phyloP scores from a whole-genome alignment of 2,329 filamentous ascomycete genomes.

The Neonectria coccinea region DNA sequence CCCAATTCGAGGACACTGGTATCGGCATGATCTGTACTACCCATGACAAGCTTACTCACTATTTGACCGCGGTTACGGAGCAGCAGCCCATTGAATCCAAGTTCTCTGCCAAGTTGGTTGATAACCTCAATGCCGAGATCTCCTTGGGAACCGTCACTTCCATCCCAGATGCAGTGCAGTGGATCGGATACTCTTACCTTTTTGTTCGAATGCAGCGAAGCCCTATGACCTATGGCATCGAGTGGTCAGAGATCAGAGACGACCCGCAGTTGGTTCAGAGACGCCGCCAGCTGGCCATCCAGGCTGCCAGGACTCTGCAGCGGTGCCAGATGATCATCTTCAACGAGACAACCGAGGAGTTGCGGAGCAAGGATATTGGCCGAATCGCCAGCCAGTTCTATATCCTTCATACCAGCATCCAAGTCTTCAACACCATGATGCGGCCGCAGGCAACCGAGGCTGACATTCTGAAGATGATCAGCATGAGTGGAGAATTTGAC shows the following conservation, averaged over 20 bases:
- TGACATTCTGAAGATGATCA: conserved; percentile 95
- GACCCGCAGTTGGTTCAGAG: conserved; percentile 90
- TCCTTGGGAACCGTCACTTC: conserved; percentile 94
- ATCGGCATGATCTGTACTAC: conserved; percentile 99
- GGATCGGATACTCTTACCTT: conserved; percentile 97
- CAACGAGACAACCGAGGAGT: conserved; percentile 92
- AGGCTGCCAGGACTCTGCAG: conserved; percentile 88
- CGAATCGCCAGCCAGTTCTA: conserved; percentile 98
- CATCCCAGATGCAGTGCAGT: conserved; percentile 91
- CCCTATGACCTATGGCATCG: conserved; percentile 92
- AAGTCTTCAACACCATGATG: conserved; percentile 98
- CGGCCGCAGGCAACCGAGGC: conserved; percentile 85
- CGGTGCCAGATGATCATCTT: conserved; percentile 99
- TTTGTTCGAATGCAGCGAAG: conserved; percentile 97
- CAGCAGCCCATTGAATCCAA: conserved; percentile 98
- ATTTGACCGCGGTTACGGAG: conserved; percentile 91
- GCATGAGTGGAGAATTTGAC: conserved; percentile 97
- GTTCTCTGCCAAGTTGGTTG: conserved; percentile 92
- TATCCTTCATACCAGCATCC: conserved; percentile 90
- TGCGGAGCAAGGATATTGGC: conserved; percentile 93
- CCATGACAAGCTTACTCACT: conserved; percentile 92
- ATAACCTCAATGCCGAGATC: conserved; percentile 97
- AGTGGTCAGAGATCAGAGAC: conserved; percentile 89
- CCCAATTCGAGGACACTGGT: conserved; percentile 96
- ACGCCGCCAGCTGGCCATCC: conserved; percentile 85